These are phyloP conservation scores for Rhizophagus sp. DNA, from an alignment of 192 early-diverging fungal species.

Conservation along the genomic window DNA sequence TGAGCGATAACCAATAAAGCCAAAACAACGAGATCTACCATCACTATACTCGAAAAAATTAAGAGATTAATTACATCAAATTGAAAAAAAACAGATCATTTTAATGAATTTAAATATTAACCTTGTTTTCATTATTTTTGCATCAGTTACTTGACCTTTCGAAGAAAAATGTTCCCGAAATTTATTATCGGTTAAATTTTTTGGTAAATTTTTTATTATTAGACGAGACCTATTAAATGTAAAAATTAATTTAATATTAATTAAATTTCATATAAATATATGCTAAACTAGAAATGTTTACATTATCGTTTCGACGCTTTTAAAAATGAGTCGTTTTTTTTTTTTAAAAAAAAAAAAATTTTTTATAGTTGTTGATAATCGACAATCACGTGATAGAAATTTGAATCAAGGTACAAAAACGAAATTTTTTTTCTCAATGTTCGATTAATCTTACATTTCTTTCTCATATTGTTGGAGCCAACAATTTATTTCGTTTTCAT, in stretches of 20 bases:
- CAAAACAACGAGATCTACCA: slow-evolving; percentile 83
- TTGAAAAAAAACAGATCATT: neutral
- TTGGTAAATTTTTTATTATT: slow-evolving; percentile 97
- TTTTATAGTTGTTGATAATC: neutral
- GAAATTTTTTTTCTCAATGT: too few relatives aligned
- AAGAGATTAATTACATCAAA: neutral
- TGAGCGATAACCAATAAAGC: slow-evolving; percentile 89
- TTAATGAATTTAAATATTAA: slow-evolving; percentile 33
- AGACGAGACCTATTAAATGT: slow-evolving; percentile 58
- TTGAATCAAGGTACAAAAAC: too few relatives aligned
- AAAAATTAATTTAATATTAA: neutral
- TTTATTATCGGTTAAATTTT: slow-evolving; percentile 79
- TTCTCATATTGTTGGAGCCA: too few relatives aligned
- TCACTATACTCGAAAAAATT: slow-evolving; percentile 47
- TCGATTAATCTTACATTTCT: too few relatives aligned
- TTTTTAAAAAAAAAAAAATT: neutral
- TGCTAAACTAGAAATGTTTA: neutral
- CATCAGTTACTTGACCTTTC: slow-evolving; percentile 89
- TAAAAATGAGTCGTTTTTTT: neutral
- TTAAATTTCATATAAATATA: neutral
- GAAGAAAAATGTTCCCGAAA: slow-evolving; percentile 84
- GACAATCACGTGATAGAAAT: too few relatives aligned
- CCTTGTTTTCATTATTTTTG: slow-evolving; percentile 82
- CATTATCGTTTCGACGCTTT: neutral
- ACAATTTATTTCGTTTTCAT: too few relatives aligned